Conservation (phyloP, 2,329 filamentous ascomycete genomes). For the Colletotrichum phormii region DNA sequence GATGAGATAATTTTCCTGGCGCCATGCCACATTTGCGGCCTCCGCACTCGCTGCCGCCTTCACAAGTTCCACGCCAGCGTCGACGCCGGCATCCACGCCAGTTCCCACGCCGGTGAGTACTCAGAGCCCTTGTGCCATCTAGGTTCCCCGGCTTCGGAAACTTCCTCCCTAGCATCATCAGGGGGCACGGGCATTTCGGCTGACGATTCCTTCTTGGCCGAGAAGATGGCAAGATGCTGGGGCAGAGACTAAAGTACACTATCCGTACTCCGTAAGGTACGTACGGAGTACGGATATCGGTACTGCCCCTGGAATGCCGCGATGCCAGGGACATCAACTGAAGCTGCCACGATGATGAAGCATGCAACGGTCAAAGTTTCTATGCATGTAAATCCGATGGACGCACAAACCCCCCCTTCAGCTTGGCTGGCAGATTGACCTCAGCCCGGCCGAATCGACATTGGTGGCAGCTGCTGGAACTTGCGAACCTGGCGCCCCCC, state of each 20-base stretch:
- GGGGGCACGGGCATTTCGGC: not conserved
- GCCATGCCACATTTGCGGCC: constrained; percentile 1
- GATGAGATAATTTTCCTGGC: not conserved
- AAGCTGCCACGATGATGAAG: not conserved
- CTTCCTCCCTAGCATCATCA: constrained; percentile 1
- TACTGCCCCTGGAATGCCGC: not conserved
- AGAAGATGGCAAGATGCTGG: not conserved
- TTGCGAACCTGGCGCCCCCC: not conserved
- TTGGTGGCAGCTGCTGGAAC: not conserved
- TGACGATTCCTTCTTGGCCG: not conserved
- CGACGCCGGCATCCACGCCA: constrained; percentile 7
- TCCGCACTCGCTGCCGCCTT: not conserved
- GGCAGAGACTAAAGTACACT: not conserved
- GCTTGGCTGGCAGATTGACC: not conserved
- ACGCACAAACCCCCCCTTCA: not conserved
- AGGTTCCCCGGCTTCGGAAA: constrained; percentile 17
- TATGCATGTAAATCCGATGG: not conserved
- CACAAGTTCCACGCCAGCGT: constrained; percentile 9
- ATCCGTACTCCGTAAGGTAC: too few species aligned
- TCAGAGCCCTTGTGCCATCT: not conserved
- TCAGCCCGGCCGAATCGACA: not conserved
- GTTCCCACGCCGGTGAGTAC: constrained; percentile 20
- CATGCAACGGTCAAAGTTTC: constrained; percentile 1
- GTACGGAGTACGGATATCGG: too few species aligned
- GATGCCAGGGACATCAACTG: not conserved